Conservation (phyloP, 257 asterid species). For the Buddleja alternifolia region DNA sequence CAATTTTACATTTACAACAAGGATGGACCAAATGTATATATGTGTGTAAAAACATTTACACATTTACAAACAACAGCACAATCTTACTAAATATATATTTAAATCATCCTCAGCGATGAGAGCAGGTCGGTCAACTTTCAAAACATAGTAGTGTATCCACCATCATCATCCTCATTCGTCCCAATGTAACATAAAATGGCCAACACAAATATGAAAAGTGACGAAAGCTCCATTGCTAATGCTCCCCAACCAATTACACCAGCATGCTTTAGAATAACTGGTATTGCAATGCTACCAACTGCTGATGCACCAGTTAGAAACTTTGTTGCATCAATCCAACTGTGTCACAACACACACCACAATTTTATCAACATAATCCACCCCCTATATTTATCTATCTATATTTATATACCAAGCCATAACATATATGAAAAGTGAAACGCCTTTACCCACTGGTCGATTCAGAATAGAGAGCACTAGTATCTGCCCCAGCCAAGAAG, state of each 20-base stretch:
- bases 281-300: constrained; percentile 91
- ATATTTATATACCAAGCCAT: background rate
- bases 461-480: constrained; percentile 68
- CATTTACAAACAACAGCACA: constrained; percentile 33
- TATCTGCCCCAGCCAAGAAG: constrained; percentile 80
- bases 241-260: constrained; percentile 97
- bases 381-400: background rate
- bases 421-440: constrained; percentile 9
- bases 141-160: constrained; percentile 57
- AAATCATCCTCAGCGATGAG: too few relatives aligned
- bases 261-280: constrained; percentile 84
- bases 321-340: constrained; percentile 85
- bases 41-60: constrained; percentile 14
- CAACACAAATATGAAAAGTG: constrained; percentile 57
- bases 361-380: too few relatives aligned
- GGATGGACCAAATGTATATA: constrained; percentile 1
- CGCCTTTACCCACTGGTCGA: constrained; percentile 61
- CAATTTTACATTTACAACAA: background rate
- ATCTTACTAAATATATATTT: too few relatives aligned
- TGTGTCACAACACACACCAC: constrained; percentile 6
- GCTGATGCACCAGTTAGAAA: constrained; percentile 87
- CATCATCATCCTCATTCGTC: constrained; percentile 59
- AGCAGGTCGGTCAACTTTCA: constrained; percentile 28
- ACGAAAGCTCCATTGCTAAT: constrained; percentile 86
- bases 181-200: constrained; percentile 73